phyloP scores from a whole-genome alignment of 2,329 filamentous ascomycete genomes.

The Talaromyces atroroseus region DNA sequence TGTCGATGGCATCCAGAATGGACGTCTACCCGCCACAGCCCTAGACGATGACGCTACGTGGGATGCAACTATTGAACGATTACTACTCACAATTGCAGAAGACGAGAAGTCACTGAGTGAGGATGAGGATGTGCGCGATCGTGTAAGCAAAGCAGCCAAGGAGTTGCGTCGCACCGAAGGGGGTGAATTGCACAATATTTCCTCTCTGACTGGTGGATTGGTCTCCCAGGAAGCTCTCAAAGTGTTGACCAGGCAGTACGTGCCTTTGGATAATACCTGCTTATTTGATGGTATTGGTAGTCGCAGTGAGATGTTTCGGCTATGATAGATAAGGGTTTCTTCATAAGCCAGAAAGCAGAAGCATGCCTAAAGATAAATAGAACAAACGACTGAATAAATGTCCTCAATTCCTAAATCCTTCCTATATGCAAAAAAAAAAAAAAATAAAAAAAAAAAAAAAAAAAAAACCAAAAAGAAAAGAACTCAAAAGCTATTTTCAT shows the following conservation, averaged over 20 bases:
- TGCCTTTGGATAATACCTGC: constrained; percentile 59
- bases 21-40: constrained; percentile 16
- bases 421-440: not conserved
- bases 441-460: not conserved
- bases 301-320: constrained; percentile 48
- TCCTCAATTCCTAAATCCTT: not conserved
- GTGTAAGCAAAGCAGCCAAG: constrained; percentile 51
- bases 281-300: constrained; percentile 58
- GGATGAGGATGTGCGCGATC: constrained; percentile 46
- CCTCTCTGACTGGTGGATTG: constrained; percentile 80
- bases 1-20: constrained; percentile 51
- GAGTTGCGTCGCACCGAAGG: constrained; percentile 72
- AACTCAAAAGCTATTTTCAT: not conserved
- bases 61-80: constrained; percentile 24
- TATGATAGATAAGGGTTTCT: constrained; percentile 25
- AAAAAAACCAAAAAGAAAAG: no score
- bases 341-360: not conserved
- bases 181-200: constrained; percentile 87
- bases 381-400: not conserved
- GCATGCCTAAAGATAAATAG: not conserved
- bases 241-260: constrained; percentile 59
- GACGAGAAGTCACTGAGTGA: constrained; percentile 40
- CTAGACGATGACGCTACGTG: constrained; percentile 32
- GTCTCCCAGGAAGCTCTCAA: constrained; percentile 98
- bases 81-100: constrained; percentile 31